phyloP scores from a whole-genome alignment of 306 rosid genomes.

The Cotoneaster glaucophyllus region DNA sequence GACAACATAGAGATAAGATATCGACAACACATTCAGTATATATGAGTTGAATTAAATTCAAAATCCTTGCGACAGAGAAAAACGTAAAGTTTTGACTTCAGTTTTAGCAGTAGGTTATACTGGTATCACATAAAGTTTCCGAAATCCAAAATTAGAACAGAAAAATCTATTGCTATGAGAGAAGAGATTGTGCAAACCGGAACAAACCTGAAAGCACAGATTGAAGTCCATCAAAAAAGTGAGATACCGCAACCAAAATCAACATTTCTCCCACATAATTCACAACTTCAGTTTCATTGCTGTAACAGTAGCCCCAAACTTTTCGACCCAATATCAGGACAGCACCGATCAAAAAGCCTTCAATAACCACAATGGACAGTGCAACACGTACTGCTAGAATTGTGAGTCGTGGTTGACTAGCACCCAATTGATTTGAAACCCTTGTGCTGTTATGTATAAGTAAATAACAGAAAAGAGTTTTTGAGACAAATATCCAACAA shows the following conservation, averaged over 20 bases:
- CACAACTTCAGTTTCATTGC: constrained; percentile 30
- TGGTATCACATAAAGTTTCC: background rate
- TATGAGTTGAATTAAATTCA: too few relatives aligned
- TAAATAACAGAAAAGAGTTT: background rate
- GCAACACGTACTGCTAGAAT: constrained; percentile 23
- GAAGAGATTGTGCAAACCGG: background rate
- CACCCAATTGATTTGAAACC: constrained; percentile 45
- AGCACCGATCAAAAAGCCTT: constrained; percentile 16
- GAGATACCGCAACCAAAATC: constrained; percentile 28
- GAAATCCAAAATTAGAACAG: background rate
- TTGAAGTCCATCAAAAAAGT: constrained; percentile 40
- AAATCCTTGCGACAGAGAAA: too few relatives aligned
- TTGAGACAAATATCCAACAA: background rate
- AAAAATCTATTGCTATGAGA: background rate
- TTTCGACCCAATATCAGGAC: constrained; percentile 25
- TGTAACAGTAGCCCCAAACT: constrained; percentile 43
- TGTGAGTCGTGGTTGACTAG: constrained; percentile 25
- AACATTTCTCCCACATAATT: constrained; percentile 31
- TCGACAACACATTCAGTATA: too few relatives aligned
- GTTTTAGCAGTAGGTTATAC: background rate
- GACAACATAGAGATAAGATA: too few relatives aligned
- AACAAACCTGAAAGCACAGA: constrained; percentile 31
- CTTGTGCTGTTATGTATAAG: constrained; percentile 21
- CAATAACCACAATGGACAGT: constrained; percentile 20
- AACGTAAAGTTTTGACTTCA: background rate